Evolutionary conservation across 2,329 filamentous ascomycete genomes (phyloP), one percentile per base, ranked within the genome.

Genomic region (Sarocladium kiliense): DNA sequence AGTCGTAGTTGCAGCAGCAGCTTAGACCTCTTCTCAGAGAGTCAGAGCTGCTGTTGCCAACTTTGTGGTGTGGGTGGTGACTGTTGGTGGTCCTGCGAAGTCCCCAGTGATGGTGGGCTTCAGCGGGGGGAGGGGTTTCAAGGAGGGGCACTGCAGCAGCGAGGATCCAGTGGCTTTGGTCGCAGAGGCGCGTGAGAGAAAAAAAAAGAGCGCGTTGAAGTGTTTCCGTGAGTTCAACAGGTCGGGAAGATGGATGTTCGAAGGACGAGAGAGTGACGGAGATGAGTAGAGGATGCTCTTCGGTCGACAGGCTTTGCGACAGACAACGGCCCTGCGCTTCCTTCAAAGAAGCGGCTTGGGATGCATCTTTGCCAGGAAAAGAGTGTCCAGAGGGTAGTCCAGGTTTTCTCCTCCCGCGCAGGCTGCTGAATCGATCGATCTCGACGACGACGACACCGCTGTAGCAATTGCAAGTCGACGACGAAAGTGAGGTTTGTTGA

Each of bases 121-220:
- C 47, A 51, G 47, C 27, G 47, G 30, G 30, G 30, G 26, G 47
- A 27, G 44, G 42, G 42, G 42, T 45, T 21, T n/a, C 6, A 23
- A 51, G 47, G 47, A 51, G 47, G 47, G 47, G 47, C 47, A 51
- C 39, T 21, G 26, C 6, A 49, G 44, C 44, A 47, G 16, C 14
- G 21, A 27, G 44, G 44, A 30, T 30, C 44, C 44, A 47, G 44
- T 21, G 18, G 25, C 25, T 47, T 47, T 47, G 7, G 44, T 47
- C 25, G 44, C 19, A 25, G 25, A 16, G 6, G 44, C 14, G 44
- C 44, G 36, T 39, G 36, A 39, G 36, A 14, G n/a, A 39, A 49
- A 49, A 51, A 51, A 51, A 51, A 51, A 51, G 27, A 51, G 27
- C 47, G 47, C 47, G 47, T 36, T 16, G 30, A 12, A 21, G 3